Percentiles rank a stretch among this genome's conserved stretches.
Conservation (phyloP, 495 filamentous ascomycete species). For the Beverwykella pulmonaria region DNA sequence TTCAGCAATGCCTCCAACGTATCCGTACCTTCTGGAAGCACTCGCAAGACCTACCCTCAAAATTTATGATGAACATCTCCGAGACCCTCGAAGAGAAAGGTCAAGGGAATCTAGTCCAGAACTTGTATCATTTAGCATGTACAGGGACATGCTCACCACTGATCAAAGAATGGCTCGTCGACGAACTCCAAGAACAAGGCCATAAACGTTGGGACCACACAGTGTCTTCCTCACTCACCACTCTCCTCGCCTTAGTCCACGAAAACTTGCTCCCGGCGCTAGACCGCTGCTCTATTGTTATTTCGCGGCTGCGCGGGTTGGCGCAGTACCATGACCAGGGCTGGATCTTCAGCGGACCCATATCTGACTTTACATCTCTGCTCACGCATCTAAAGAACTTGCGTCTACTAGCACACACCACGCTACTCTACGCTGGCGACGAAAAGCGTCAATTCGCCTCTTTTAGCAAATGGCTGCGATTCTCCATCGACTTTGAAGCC, state of each 20-base stretch:
- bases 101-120: slow-evolving; percentile 68
- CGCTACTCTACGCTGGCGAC: slow-evolving; percentile 69
- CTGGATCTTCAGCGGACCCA: slow-evolving; percentile 65
- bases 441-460: slow-evolving; percentile 76
- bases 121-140: slow-evolving; percentile 80
- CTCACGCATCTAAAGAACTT: slow-evolving; percentile 50
- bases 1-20: slow-evolving; percentile 72
- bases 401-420: slow-evolving; percentile 70
- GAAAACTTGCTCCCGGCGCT: slow-evolving; percentile 86
- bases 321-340: slow-evolving; percentile 76
- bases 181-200: slow-evolving; percentile 72
- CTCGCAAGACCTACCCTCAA: slow-evolving; percentile 74
- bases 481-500: slow-evolving; percentile 72
- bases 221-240: slow-evolving; percentile 72
- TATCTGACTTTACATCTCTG: slow-evolving; percentile 45
- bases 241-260: slow-evolving; percentile 74
- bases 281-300: slow-evolving; percentile 78
- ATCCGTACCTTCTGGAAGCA: slow-evolving; percentile 80
- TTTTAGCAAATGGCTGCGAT: slow-evolving; percentile 83
- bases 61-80: slow-evolving; percentile 74
- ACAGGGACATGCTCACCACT: slow-evolving; percentile 78
- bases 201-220: slow-evolving; percentile 96
- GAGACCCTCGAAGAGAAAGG: slow-evolving; percentile 64
- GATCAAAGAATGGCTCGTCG: slow-evolving; percentile 85
- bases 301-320: slow-evolving; percentile 81